Evolutionary conservation across 139 green algal genomes (phyloP), one percentile per base, ranked within the genome.

Genomic region (Coelastrella sp.): DNA sequence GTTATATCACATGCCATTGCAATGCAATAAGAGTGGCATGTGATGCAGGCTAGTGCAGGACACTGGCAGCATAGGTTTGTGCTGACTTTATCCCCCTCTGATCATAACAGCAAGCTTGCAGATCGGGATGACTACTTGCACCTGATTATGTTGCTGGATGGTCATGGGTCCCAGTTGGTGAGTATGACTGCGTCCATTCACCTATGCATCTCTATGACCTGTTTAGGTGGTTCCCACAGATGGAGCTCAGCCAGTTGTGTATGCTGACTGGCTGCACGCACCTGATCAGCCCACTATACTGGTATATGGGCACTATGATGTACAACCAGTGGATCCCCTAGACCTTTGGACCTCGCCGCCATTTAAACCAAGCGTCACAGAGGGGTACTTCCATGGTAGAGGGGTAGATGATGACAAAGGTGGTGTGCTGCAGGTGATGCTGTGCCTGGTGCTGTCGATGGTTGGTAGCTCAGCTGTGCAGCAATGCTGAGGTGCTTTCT

Each of bases 301-400:
- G 17, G 92, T 98, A 22, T 98, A 98, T 81, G 96, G 94, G 0
- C 96, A 98, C 90, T 97, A 95, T 61, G 96, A 97, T 82, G 96
- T 98, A 7, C 96, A 96, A 80, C 94, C 94, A 24, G 94, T 94
- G 3, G 94, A 98, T 82, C 94, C 95, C 0, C 25, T 96, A 4
- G 89, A 95, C 0, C 80, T 93, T 56, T 98, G 96, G 95, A 78
- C 70, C 6, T 82, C 25, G 12, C 88, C 87, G 11, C 95, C 94
- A 15, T 97, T 97, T 63, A 75, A 93, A 70, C 86, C 92, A 3
- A 35, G 66, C 1, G 22, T 92, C 8, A 90, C 4, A n/a, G 72
- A 90, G 15, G 95, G 93, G 11, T 93, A 90, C 58, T 92, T 96
- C 56, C 93, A 91, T 49, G 95, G 95, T 0, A 90, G 96, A 0